These are phyloP conservation scores for Climacium dendroides DNA, from an alignment of 225 moss, liverwort and hornwort species.

Conservation along the genomic window DNA sequence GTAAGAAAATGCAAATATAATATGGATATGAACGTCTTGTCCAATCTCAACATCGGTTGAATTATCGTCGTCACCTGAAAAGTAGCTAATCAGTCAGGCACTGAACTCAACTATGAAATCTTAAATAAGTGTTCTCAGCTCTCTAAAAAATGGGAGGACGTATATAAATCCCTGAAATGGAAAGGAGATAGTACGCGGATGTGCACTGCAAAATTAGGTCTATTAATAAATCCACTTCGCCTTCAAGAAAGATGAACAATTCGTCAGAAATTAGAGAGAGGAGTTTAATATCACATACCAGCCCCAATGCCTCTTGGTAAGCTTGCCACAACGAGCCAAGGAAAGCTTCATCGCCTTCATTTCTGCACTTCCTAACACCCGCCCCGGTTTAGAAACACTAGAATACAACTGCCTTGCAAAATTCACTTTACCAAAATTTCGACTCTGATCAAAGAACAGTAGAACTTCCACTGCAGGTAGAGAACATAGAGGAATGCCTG, in stretches of 20 bases:
- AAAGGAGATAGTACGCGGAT: neutral
- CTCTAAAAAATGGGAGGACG: neutral
- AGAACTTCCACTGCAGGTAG: neutral
- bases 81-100: neutral
- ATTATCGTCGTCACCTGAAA: neutral
- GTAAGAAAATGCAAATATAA: neutral
- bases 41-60: neutral
- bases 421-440: neutral
- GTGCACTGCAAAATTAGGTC: neutral
- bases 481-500: conserved; percentile 13
- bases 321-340: conserved; percentile 64
- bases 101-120: neutral
- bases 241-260: neutral
- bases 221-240: neutral
- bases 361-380: conserved; percentile 14
- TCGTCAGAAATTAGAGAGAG: neutral
- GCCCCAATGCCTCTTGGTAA: conserved; percentile 53
- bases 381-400: neutral
- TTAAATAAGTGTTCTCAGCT: neutral
- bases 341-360: conserved; percentile 69
- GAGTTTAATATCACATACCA: conserved; percentile 26
- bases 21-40: neutral
- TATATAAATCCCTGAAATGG: neutral
- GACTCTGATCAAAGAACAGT: neutral
- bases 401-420: neutral